phyloP scores from a whole-genome alignment of 2,329 filamentous ascomycete species.

The Colletotrichum sp. region DNA sequence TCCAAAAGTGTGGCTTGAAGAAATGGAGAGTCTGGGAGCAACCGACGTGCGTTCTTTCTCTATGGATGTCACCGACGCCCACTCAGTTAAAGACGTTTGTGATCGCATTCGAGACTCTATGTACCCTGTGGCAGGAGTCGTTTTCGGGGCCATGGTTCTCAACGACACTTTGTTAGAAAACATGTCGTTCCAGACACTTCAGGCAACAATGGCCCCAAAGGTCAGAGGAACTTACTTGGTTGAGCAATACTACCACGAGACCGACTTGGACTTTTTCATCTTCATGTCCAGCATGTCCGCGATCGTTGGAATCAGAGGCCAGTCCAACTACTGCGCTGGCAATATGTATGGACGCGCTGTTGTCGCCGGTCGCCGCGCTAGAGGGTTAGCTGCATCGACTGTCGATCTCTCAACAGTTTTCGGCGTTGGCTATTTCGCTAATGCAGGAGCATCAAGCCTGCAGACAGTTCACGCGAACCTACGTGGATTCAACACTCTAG shows the following conservation, averaged over 20 bases:
- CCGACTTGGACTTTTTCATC: slow-evolving; percentile 40
- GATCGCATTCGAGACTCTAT: slow-evolving; percentile 7
- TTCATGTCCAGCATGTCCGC: slow-evolving; percentile 33
- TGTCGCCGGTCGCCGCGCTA: slow-evolving; percentile 33
- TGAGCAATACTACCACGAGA: slow-evolving; percentile 30
- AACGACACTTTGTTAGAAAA: slow-evolving; percentile 35
- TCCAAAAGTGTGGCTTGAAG: slow-evolving; percentile 13
- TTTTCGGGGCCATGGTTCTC: slow-evolving; percentile 50
- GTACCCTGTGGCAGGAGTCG: slow-evolving; percentile 43
- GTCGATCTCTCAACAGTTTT: slow-evolving; percentile 42
- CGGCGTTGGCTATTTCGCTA: slow-evolving; percentile 45
- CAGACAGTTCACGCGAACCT: neutral
- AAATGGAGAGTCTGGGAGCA: neutral
- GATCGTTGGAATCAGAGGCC: slow-evolving; percentile 35
- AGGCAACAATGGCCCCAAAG: slow-evolving; percentile 36
- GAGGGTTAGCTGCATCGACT: slow-evolving; percentile 40
- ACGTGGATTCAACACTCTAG: neutral
- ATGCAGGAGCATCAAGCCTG: neutral
- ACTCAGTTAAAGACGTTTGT: neutral
- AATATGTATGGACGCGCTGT: slow-evolving; percentile 47
- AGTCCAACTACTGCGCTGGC: slow-evolving; percentile 50
- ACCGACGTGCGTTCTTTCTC: neutral
- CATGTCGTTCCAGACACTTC: slow-evolving; percentile 35
- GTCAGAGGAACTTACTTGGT: slow-evolving; percentile 34
- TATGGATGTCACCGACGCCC: neutral